Base-by-base conservation (phyloP, 192 early-diverging fungal genomes). In the Spizellomyces sp. region DNA sequence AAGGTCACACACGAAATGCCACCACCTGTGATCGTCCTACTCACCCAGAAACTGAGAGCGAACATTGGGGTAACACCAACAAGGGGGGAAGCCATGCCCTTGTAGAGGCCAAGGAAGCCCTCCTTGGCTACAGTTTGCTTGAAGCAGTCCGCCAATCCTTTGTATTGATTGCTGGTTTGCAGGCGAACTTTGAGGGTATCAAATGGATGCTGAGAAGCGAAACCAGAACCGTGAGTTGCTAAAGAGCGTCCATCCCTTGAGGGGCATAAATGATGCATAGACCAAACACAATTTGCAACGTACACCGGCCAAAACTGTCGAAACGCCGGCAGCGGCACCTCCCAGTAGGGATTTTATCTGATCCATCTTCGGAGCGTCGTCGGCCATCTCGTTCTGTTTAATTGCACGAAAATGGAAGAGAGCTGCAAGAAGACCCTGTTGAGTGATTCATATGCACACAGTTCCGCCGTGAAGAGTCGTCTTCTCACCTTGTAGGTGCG, bases 51-150 rank as follows among this genome's bases (percentile, higher is more conserved):
- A 71, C 88, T 92, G 43, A 95, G 88, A 50, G 95, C 95, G 82
- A 95, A 96, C 79, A 98, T 94, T 44, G 97, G 95, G 41, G 97
- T 99, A 27, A 96, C 92, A 48, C 95, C 95, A 48, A 93, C 84
- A 41, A 99, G 80, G 48, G 97, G 97, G 12, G 96, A 89, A 6
- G 89, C 87, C 92, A 98, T 96, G 50, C 97, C 97, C 54, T 91
- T 91, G 88, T 99, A 99, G 59, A 99, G 85, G 69, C 94, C 96
- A 48, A 88, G 81, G 54, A 97, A 59, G 54, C 97, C 97, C 77
- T 94, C 96, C 73, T 90, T 92, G 45, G 90, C 93, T 46, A 99
- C 73, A 15, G 93, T 96, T 84, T 96, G 88, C 80, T 87, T 86
- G 83, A 95, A 92, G 77, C 93, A 95, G 77, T 99, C 94, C n/a